Evolutionary conservation across 139 green algal species (phyloP).

Genomic region (Chlamydomonas sp.): DNA sequence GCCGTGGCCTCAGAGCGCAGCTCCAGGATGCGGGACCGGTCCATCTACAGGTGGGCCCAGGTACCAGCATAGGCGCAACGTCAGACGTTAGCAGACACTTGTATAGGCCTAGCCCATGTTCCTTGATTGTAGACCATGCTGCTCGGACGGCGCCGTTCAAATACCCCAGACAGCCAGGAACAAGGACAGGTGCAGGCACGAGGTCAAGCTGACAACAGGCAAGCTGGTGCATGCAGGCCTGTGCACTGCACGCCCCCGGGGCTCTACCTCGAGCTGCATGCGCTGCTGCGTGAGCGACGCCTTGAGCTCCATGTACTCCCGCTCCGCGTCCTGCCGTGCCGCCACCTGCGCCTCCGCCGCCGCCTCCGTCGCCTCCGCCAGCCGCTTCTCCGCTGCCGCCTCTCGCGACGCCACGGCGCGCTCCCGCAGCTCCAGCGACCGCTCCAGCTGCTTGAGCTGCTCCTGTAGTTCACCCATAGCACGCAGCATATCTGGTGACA

Average conservation of each 20-base stretch:
- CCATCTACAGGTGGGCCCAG: constrained; percentile 30
- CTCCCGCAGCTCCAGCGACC: constrained; percentile 53
- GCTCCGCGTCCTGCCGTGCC: constrained; percentile 42
- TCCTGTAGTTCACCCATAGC: constrained; percentile 33
- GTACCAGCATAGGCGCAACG: not conserved
- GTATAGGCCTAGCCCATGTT: too few species aligned
- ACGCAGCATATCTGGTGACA: too few species aligned
- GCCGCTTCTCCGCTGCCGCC: constrained; percentile 39
- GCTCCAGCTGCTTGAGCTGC: constrained; percentile 55
- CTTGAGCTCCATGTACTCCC: constrained; percentile 62
- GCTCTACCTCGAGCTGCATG: constrained; percentile 54
- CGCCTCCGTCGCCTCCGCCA: constrained; percentile 49
- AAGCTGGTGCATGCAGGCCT: not conserved
- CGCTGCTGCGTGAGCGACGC: constrained; percentile 39
- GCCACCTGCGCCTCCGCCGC: constrained; percentile 20
- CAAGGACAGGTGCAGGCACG: too few species aligned
- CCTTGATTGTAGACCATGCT: too few species aligned
- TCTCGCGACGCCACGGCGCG: constrained; percentile 51
- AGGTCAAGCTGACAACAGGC: not conserved
- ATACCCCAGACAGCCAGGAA: too few species aligned
- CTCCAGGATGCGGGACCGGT: constrained; percentile 53
- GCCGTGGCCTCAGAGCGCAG: constrained; percentile 53
- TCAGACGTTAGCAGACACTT: not conserved
- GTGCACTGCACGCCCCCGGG: not conserved
- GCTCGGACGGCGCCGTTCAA: too few species aligned